Percentiles rank a stretch among this genome's conserved stretches.
These are phyloP conservation scores for Sporothrix euskadiensis DNA, from an alignment of 2,329 filamentous ascomycete genomes.

Conservation along the genomic window DNA sequence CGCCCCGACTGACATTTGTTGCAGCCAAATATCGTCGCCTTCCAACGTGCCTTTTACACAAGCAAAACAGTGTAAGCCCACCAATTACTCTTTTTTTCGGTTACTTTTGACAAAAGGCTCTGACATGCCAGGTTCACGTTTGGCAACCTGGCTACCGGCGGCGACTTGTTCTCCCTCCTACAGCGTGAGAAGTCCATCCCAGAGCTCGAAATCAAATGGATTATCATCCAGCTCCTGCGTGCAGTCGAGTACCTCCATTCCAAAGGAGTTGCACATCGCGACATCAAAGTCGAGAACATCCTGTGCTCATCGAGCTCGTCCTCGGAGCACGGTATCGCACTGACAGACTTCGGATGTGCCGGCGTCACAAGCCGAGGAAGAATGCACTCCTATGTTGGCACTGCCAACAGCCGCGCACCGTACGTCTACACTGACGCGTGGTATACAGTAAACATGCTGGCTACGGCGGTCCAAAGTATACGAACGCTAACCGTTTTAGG, in stretches of 20 bases:
- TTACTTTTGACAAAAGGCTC: slow-evolving; percentile 24
- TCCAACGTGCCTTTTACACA: slow-evolving; percentile 54
- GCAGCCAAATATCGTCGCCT: slow-evolving; percentile 57
- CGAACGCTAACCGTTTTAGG: slow-evolving; percentile 36
- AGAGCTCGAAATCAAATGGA: slow-evolving; percentile 48
- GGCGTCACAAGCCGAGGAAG: slow-evolving; percentile 46
- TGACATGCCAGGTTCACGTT: slow-evolving; percentile 51
- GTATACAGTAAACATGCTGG: no score
- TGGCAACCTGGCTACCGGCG: slow-evolving; percentile 57
- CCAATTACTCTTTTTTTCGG: not conserved
- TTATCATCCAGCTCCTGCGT: slow-evolving; percentile 51
- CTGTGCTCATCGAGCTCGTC: slow-evolving; percentile 51
- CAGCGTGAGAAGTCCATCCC: slow-evolving; percentile 41
- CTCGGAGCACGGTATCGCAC: slow-evolving; percentile 48
- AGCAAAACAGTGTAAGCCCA: slow-evolving; percentile 48
- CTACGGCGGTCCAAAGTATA: not conserved
- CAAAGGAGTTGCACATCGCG: slow-evolving; percentile 54
- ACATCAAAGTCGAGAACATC: slow-evolving; percentile 58
- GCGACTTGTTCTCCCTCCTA: slow-evolving; percentile 55
- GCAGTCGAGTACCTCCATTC: slow-evolving; percentile 51
- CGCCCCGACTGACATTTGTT: slow-evolving; percentile 10
- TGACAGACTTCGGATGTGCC: slow-evolving; percentile 56
- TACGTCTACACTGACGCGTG: slow-evolving; percentile 38
- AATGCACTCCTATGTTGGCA: slow-evolving; percentile 50
- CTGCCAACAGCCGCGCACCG: slow-evolving; percentile 52